Evolutionary conservation across 208 protist genomes (phyloP), one percentile per base, ranked within the genome.

Genomic region (Blechomonas ayalai): DNA sequence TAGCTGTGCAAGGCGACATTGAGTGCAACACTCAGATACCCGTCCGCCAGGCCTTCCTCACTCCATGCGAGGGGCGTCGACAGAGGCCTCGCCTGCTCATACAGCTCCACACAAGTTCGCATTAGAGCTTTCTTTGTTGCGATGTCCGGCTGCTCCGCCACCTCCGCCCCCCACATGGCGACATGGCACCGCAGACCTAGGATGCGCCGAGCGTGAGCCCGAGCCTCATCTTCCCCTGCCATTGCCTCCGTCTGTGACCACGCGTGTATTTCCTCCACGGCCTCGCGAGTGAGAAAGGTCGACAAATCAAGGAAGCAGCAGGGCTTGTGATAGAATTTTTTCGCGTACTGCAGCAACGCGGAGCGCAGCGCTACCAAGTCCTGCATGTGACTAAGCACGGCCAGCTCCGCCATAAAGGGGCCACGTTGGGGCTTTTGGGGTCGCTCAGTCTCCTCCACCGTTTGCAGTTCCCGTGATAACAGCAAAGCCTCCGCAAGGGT

Each of bases 231-330:
- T 0, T 50, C 24, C 9, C 8, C n/a, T 4, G 9, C 16, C 19
- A 22, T 25, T 5, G 46, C 25, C 10, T 42, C 28, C 13, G 52
- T 36, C 42, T 36, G 38, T 10, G 75, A 71, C 78, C 85, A 93
- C 38, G 28, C 47, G 52, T 83, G 73, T 34, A 90, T 79, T 4
- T 57, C 57, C 8, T 46, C 45, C 16, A 77, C 67, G 10, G 72
- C 71, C 2, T 38, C 33, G 12, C 47, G 36, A 18, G 79, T 73
- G 19, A 92, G 66, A 51, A 86, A 93, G 22, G 75, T 85, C 18
- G 78, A 87, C 27, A 93, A 33, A 46, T 93, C 85, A 7, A 93
- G 62, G 63, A 73, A 93, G 59, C 81, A 88, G 43, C 74, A 81
- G 4, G 80, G 69, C 51, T 73, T 77, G 29, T 33, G 39, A 51